These are phyloP conservation scores for Talaromyces stipitatus DNA, from an alignment of 495 filamentous ascomycete genomes.

Conservation along the genomic window DNA sequence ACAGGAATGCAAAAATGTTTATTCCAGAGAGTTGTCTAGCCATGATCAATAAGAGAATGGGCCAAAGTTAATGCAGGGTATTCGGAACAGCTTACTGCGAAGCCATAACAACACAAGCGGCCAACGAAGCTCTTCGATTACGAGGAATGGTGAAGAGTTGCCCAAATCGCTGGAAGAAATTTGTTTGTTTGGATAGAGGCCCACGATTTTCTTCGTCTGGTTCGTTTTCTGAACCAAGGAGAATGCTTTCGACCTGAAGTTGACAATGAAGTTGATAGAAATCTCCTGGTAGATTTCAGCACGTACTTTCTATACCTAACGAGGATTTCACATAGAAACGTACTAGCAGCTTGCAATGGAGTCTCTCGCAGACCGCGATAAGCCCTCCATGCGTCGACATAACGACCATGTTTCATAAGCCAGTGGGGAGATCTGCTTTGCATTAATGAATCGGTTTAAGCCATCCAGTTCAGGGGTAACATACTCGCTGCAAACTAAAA, in stretches of 20 bases:
- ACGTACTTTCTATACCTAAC: not conserved
- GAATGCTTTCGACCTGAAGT: conserved; percentile 8
- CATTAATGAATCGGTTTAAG: not conserved
- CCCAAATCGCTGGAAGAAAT: conserved; percentile 6
- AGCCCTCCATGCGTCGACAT: conserved; percentile 6
- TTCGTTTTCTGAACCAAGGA: conserved; percentile 2
- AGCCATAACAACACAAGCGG: conserved; percentile 10
- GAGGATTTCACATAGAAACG: not conserved
- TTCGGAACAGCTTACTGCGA: conserved; percentile 7
- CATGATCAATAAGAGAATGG: not conserved
- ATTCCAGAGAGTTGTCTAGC: conserved; percentile 10
- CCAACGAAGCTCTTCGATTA: conserved; percentile 6
- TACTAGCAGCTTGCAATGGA: conserved; percentile 10
- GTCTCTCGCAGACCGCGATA: conserved; percentile 8
- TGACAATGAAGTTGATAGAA: conserved; percentile 9
- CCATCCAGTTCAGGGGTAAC: not conserved
- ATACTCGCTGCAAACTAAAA: conserved; percentile 11
- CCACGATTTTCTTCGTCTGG: conserved; percentile 3
- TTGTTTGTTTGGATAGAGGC: conserved; percentile 5
- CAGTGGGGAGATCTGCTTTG: conserved; percentile 7
- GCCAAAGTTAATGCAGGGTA: too few species aligned
- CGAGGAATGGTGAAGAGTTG: conserved; percentile 10
- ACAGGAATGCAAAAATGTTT: conserved; percentile 11
- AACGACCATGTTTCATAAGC: conserved; percentile 9
- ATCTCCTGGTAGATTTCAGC: conserved; percentile 5